Base-by-base conservation (phyloP, 768 basidiomycete species). In the Dacryopinax spathularia region DNA sequence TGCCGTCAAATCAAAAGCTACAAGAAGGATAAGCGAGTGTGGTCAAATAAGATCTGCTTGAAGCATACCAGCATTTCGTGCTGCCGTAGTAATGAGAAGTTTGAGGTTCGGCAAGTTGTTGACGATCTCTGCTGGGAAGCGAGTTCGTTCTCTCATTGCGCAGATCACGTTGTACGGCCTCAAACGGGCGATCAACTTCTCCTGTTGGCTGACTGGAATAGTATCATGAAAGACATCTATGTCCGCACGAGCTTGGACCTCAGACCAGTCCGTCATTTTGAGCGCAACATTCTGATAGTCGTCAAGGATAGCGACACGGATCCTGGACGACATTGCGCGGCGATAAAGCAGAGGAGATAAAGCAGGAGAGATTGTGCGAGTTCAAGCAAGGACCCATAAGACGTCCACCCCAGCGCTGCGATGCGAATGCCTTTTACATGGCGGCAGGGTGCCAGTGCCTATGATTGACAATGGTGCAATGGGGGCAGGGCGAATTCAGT, bases 121-220 rank as follows among this genome's bases (percentile, higher is more conserved):
- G 43, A 88, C 69, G 10, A 85, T 66, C 0, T 77, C 73, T 5
- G 74, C 70, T 6, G 76, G 70, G 68, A 88, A 81, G 63, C 79
- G 81, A 0, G 85, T 86, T 33, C 86, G 75, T 67, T 87, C 86
- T 60, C 85, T 76, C 84, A 86, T 86, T 2, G 84, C 77, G 69
- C 81, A 82, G 22, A 87, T 76, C 41, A 88, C 78, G 4, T 80
- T 71, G 70, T 81, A 85, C 1, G 77, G 75, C 56, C 76, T 67
- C 39, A 86, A 75, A 61, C 82, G 75, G 37, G 77, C 68, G 9
- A 77, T 79, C 1, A 85, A 76, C 13, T 70, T 70, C 69, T 80
- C 78, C 68, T 82, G 80, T 64, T 82, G 78, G n/a, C 29, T 56
- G 33, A 62, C 20, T 1, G 70, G 69, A 39, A 84, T 70, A 0